Evolutionary conservation across 495 filamentous ascomycete species (phyloP), one percentile per base, ranked within the genome.

Genomic region (Neurospora discreta): DNA sequence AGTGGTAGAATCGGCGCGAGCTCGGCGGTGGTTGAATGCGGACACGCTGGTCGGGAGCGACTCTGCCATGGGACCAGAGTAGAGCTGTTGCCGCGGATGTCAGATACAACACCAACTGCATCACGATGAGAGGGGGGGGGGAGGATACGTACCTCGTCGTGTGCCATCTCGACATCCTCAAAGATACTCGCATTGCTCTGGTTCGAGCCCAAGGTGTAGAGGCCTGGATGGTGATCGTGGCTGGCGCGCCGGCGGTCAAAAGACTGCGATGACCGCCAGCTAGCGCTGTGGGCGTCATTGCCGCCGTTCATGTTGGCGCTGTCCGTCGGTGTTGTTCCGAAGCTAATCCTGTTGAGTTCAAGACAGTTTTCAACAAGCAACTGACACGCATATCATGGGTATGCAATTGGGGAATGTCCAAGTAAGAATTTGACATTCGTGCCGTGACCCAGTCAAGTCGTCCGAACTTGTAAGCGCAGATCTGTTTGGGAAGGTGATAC

Each of bases 121-220:
- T 70, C 16, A 69, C 2, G 39, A 26, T 23, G 26, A 39, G n/a
- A 36, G 6, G 4, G 4, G 30, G 60, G 71, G 23, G 38, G 26
- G 44, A 75, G 68, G 41, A 70, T 71, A 72, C 84, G 68, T 74
- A 94, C 93, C 87, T 98, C 95, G 78, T 97, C 92, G 65, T 94
- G 93, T 36, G 95, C 96, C 95, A 99, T 99, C 79, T 97, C 95
- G n/a, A 99, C 95, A 79, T 98, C 94, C 41, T 92, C 92, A 44
- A 97, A 88, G 75, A 97, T 89, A 80, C 92, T 96, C 46, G 90
- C 84, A 79, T 86, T 92, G 86, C 93, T 97, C 78, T 90, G 85
- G 79, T 93, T 91, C 40, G 92, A 92, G 71, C 87, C 87, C 58
- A 92, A 87, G 36, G 91, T 86, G 73, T 85, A 87, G 41, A 85